phyloP scores from a whole-genome alignment of 768 basidiomycete genomes.

The Porpolomopsis calyptriformis region DNA sequence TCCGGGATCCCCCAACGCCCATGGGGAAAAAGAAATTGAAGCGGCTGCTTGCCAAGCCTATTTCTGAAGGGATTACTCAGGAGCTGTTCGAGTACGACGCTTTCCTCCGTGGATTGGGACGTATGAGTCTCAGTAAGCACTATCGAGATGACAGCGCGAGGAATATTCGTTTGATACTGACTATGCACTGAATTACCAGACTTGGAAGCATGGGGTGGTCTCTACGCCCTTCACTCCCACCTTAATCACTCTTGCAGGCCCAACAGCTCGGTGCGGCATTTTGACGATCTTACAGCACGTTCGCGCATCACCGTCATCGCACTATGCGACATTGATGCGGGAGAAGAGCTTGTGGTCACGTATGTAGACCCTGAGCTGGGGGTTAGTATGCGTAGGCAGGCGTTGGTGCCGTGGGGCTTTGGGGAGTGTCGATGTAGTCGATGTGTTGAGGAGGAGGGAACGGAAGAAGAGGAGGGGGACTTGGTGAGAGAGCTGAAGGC shows the following conservation, averaged over 20 bases:
- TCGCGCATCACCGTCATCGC: conserved; percentile 71
- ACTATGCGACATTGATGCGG: conserved; percentile 45
- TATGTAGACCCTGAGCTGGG: conserved; percentile 65
- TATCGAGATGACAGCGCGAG: too few relatives aligned
- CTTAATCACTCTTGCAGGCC: conserved; percentile 80
- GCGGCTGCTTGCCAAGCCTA: conserved; percentile 8
- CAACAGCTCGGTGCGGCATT: conserved; percentile 68
- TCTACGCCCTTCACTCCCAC: conserved; percentile 80
- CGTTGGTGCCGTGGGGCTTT: conserved; percentile 66
- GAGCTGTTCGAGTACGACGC: conserved; percentile 63
- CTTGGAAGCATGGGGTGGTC: conserved; percentile 76
- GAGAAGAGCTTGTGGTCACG: conserved; percentile 67
- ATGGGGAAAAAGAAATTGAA: conserved; percentile 31
- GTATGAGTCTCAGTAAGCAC: conserved; percentile 69
- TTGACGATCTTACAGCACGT: conserved; percentile 58
- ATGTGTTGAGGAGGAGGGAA: conserved; percentile 47
- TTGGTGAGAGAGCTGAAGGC: conserved; percentile 54
- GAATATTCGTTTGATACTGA: too few relatives aligned
- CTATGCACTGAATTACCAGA: conserved; percentile 31
- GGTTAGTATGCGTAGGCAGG: conserved; percentile 36
- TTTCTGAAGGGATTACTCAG: conserved; percentile 31
- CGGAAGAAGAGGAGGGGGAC: conserved; percentile 21
- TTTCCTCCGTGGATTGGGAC: conserved; percentile 62
- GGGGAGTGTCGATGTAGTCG: conserved; percentile 56
- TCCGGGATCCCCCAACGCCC: conserved; percentile 43